Evolutionary conservation across 768 basidiomycete genomes (phyloP).

Genomic region (Boletus pseudopeckii): DNA sequence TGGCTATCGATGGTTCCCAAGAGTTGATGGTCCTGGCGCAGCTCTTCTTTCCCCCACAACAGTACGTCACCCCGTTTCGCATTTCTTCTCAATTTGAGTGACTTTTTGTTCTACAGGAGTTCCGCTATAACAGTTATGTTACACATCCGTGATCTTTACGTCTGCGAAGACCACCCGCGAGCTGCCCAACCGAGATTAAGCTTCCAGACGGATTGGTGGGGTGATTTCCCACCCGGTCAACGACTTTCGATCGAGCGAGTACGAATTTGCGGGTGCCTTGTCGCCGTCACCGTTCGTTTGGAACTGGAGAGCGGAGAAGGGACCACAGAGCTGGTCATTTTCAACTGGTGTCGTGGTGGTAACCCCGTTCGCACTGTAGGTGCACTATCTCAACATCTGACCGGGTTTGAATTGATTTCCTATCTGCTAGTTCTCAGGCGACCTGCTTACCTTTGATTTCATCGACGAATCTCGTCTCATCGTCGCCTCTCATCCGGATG

Average conservation of each 20-base stretch:
- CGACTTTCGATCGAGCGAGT: conserved; percentile 30
- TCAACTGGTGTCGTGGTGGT: conserved; percentile 30
- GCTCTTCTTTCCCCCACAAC: conserved; percentile 29
- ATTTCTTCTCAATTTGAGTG: background rate
- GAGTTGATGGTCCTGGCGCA: conserved; percentile 31
- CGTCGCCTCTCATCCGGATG: conserved; percentile 31
- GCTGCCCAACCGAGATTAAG: conserved; percentile 32
- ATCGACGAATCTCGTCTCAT: conserved; percentile 24
- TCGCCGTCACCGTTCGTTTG: conserved; percentile 27
- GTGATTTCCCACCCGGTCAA: conserved; percentile 30
- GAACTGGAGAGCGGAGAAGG: conserved; percentile 33
- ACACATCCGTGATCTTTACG: conserved; percentile 54
- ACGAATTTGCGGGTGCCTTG: conserved; percentile 26
- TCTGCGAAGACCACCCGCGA: conserved; percentile 51
- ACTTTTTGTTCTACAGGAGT: conserved; percentile 17
- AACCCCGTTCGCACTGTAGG: conserved; percentile 28
- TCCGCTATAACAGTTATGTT: conserved; percentile 30
- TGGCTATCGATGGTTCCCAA: conserved; percentile 31
- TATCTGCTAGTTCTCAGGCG: conserved; percentile 23
- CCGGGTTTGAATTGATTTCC: background rate
- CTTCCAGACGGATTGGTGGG: conserved; percentile 36
- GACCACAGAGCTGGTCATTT: conserved; percentile 28
- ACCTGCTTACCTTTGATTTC: conserved; percentile 32
- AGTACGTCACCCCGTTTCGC: conserved; percentile 10
- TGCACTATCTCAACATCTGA: background rate